These are phyloP conservation scores for Pseudogymnoascus sp. DNA, from an alignment of 2,329 filamentous ascomycete genomes.

Conservation along the genomic window DNA sequence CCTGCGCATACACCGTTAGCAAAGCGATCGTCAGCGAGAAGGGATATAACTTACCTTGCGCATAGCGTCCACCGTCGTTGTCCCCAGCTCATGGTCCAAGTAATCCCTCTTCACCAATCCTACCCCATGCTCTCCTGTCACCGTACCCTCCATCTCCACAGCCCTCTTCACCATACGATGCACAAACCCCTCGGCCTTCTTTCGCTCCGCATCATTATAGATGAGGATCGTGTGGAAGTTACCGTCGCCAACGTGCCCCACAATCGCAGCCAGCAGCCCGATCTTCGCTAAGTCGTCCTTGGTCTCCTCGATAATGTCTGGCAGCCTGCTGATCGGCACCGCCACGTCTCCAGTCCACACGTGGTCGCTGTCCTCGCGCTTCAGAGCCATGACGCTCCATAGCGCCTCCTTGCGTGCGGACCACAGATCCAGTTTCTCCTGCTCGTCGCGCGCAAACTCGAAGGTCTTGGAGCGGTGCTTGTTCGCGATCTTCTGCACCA, in stretches of 20 bases:
- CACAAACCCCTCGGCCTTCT: conserved; percentile 62
- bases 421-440: conserved; percentile 74
- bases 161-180: conserved; percentile 82
- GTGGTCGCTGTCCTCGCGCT: conserved; percentile 53
- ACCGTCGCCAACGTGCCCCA: conserved; percentile 68
- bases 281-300: conserved; percentile 52
- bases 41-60: conserved; percentile 51
- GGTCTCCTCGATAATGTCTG: conserved; percentile 71
- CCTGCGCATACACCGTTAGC: conserved; percentile 35
- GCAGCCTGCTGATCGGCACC: conserved; percentile 67
- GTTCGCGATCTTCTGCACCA: conserved; percentile 58
- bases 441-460: conserved; percentile 64
- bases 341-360: conserved; percentile 86
- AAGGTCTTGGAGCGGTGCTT: conserved; percentile 59
- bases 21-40: neutral
- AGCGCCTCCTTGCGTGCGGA: conserved; percentile 76
- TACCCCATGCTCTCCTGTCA: conserved; percentile 79
- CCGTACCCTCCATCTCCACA: conserved; percentile 77
- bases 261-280: conserved; percentile 55
- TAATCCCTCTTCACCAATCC: conserved; percentile 82
- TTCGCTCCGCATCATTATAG: conserved; percentile 61
- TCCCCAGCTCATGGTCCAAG: conserved; percentile 68
- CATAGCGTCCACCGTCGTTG: conserved; percentile 72
- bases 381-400: conserved; percentile 68
- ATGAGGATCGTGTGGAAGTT: conserved; percentile 66